Evolutionary conservation across 2,329 filamentous ascomycete species (phyloP), one percentile per base, ranked within the genome.

Genomic region (Verticillium tricorpus): DNA sequence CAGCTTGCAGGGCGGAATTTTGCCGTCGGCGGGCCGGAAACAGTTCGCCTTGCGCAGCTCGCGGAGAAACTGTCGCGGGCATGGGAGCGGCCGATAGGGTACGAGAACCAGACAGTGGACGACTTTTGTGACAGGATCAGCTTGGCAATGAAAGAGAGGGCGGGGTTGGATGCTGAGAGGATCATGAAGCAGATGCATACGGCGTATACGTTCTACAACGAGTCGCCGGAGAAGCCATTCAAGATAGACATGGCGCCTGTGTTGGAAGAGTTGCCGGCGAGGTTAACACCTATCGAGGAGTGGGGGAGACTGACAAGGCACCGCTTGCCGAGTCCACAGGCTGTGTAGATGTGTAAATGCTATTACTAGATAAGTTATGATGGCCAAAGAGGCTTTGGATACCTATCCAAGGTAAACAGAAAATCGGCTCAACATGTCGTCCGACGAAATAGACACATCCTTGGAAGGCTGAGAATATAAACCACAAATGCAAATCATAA

Each of bases 131-230:
- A 67, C 54, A 67, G 67, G 59, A 71, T 72, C 61, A 67, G 67
- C 52, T 59, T 67, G 58, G 69, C 70, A 11, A 76, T 77, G 75
- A 62, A 70, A 60, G 67, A 69, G 22, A 63, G 74, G 35, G 65
- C 69, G 6, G 71, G 73, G 7, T 59, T 77, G n/a, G 72, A 77
- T n/a, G 69, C 66, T 5, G 74, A 75, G 12, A 65, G 63, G 14
- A 69, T 77, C 31, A 66, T 76, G 11, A 69, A 63, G 22, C 72
- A 78, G 69, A 78, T 77, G 76, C 74, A 72, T 65, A 74, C 70
- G 65, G 75, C 75, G 9, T 77, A 77, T 64, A 74, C 75, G 7
- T 75, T 73, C 64, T 77, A 77, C 63, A 76, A 77, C 35, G 73
- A 78, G 61, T 68, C 70, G 15, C 69, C 70, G 15, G 73, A 76